phyloP scores from a whole-genome alignment of 176 grass and related monocot genomes.

The Ensete ventricosum region DNA sequence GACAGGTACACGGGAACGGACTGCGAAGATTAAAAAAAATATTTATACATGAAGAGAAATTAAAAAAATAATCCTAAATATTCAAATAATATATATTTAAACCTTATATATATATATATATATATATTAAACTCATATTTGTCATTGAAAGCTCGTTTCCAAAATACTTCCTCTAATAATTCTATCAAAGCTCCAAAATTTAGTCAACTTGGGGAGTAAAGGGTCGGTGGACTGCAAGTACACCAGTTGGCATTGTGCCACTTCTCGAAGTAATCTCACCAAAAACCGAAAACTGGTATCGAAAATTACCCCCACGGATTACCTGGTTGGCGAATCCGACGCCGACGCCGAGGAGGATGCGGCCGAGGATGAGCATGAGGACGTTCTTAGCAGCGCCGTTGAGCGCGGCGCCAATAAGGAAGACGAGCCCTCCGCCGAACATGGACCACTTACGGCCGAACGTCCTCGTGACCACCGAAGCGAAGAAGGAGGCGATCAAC shows the following conservation, averaged over 20 bases:
- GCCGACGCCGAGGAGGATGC: constrained; percentile 37
- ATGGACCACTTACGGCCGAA: constrained; percentile 85
- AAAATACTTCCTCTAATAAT: too few species aligned
- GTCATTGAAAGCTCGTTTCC: too few species aligned
- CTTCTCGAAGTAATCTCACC: too few species aligned
- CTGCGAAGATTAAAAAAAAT: constrained; percentile 8
- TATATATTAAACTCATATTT: too few species aligned
- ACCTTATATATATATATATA: too few species aligned
- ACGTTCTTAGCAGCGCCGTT: constrained; percentile 43
- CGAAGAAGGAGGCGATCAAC: constrained; percentile 53
- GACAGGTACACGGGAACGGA: constrained; percentile 47
- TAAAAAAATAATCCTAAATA: too few species aligned
- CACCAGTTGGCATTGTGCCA: too few species aligned
- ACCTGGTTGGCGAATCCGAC: constrained; percentile 45
- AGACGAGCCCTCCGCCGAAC: constrained; percentile 66
- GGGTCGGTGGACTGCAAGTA: too few species aligned
- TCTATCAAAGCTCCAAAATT: too few species aligned
- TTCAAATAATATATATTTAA: too few species aligned
- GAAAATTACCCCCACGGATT: not conserved
- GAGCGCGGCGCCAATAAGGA: constrained; percentile 44
- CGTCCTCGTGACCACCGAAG: constrained; percentile 47
- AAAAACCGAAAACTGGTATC: too few species aligned
- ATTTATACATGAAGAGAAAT: not conserved
- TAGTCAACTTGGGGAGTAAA: too few species aligned
- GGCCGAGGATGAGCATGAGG: constrained; percentile 36